These are phyloP conservation scores for Monoraphidium neglectum DNA, from an alignment of 139 green algal species.

Conservation along the genomic window DNA sequence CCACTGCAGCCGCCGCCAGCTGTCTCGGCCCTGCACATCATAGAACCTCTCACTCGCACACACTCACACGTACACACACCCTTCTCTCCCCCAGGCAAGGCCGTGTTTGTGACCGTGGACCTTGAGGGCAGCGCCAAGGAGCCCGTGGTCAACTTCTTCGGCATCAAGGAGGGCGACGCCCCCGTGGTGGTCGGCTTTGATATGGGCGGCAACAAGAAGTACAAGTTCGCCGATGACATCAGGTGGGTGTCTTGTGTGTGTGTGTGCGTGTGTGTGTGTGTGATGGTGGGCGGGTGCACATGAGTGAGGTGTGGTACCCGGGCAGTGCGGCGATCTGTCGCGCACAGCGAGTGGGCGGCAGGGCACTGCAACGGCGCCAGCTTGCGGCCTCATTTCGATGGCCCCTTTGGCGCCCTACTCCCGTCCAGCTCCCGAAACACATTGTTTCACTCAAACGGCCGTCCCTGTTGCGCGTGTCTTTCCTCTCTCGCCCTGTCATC, in stretches of 20 bases:
- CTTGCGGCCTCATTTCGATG: background rate
- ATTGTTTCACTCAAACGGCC: background rate
- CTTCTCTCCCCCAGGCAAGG: conserved; percentile 50
- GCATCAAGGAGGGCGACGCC: conserved; percentile 55
- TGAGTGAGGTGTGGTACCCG: background rate
- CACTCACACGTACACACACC: conserved; percentile 4
- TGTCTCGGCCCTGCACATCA: background rate
- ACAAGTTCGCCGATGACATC: conserved; percentile 41
- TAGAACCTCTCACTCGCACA: background rate
- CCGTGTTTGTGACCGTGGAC: conserved; percentile 72
- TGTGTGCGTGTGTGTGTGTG: background rate
- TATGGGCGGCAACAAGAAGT: conserved; percentile 74
- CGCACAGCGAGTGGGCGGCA: background rate
- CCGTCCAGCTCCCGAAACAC: background rate
- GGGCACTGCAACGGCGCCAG: background rate
- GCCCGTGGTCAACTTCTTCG: conserved; percentile 85
- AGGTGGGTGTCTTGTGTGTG: conserved; percentile 13
- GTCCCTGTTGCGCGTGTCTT: background rate
- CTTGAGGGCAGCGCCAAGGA: conserved; percentile 42
- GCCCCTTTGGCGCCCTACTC: too few species aligned
- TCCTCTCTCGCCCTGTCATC: background rate
- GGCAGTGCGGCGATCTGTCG: background rate
- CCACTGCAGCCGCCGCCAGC: background rate
- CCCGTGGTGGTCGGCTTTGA: conserved; percentile 69
- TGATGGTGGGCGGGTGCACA: background rate